phyloP scores from a whole-genome alignment of 2,329 filamentous ascomycete genomes.

The Bipolaris zeicola region DNA sequence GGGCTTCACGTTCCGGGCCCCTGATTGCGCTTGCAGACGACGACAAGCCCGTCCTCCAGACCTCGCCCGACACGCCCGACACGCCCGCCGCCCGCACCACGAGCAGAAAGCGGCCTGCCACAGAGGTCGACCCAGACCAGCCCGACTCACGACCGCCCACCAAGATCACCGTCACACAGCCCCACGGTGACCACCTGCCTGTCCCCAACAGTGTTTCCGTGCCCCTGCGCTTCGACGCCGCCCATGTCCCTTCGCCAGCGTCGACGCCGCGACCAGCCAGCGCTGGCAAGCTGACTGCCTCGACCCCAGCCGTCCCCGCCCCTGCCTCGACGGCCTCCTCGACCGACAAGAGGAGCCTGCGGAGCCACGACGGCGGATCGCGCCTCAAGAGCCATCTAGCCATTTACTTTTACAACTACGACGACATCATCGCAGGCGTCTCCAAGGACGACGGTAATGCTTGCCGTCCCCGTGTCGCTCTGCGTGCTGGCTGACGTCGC shows the following conservation, averaged over 20 bases:
- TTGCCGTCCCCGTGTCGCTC: conserved; percentile 16
- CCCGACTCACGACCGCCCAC: conserved; percentile 47
- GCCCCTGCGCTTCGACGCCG: conserved; percentile 40
- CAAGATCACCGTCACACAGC: conserved; percentile 51
- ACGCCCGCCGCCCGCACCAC: conserved; percentile 26
- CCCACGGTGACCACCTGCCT: conserved; percentile 50
- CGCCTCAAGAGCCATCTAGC: conserved; percentile 90
- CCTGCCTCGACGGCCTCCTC: conserved; percentile 15
- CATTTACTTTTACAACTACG: conserved; percentile 90
- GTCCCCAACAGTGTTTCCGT: conserved; percentile 52
- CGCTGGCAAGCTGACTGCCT: conserved; percentile 31
- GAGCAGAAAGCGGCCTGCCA: conserved; percentile 41
- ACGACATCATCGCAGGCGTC: conserved; percentile 88
- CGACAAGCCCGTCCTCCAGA: conserved; percentile 26
- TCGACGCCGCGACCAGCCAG: conserved; percentile 42
- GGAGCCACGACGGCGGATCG: conserved; percentile 81
- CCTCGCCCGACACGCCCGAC: conserved; percentile 2
- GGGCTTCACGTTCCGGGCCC: conserved; percentile 31
- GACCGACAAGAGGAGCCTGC: conserved; percentile 74
- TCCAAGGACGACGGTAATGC: conserved; percentile 73
- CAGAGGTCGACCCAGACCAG: conserved; percentile 31
- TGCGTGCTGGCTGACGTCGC: conserved; percentile 22
- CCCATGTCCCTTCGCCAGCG: conserved; percentile 39
- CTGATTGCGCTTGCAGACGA: conserved; percentile 29
- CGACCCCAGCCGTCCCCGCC: conserved; percentile 24